Percentiles rank a stretch among this genome's conserved stretches.
Evolutionary conservation across 768 basidiomycete species (phyloP).

Genomic region (Amanita thiersii): DNA sequence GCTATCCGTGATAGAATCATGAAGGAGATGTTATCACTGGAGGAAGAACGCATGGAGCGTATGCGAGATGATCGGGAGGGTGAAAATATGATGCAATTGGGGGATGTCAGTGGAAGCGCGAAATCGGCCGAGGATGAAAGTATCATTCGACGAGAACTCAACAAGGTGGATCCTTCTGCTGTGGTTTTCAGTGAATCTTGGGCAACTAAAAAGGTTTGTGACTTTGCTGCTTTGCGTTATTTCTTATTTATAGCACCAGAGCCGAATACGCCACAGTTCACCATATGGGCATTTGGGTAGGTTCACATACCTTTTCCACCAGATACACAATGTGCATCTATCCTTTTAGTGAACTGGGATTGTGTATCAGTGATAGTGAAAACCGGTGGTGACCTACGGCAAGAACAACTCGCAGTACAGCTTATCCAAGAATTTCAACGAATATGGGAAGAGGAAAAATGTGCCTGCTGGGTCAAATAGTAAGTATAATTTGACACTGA

Average conservation of each 20-base stretch:
- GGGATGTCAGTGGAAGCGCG: constrained; percentile 38
- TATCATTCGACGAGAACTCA: constrained; percentile 88
- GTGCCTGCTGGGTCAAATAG: constrained; percentile 93
- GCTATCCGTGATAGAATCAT: constrained; percentile 94
- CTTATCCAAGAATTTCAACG: constrained; percentile 87
- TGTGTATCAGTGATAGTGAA: constrained; percentile 98
- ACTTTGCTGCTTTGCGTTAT: constrained; percentile 3
- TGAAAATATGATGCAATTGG: constrained; percentile 57
- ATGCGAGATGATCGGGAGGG: constrained; percentile 71
- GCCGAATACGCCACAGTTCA: constrained; percentile 85
- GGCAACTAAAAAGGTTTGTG: constrained; percentile 78
- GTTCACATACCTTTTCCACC: constrained; percentile 11
- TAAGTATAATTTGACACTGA: constrained; percentile 22
- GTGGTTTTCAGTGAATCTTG: constrained; percentile 95
- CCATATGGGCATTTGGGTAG: constrained; percentile 93
- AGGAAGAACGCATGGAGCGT: constrained; percentile 93
- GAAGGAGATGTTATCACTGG: constrained; percentile 95
- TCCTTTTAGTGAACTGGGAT: constrained; percentile 60
- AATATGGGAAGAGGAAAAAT: constrained; percentile 94
- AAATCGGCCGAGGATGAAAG: constrained; percentile 86
- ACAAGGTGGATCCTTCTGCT: constrained; percentile 93
- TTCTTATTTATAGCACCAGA: constrained; percentile 28
- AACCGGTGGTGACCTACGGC: constrained; percentile 92
- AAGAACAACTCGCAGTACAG: constrained; percentile 96
- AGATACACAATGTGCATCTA: constrained; percentile 1